Percentiles rank a stretch among this genome's conserved stretches.
Conservation (phyloP, 2,329 filamentous ascomycete species). For the Ramularia endophylla region DNA sequence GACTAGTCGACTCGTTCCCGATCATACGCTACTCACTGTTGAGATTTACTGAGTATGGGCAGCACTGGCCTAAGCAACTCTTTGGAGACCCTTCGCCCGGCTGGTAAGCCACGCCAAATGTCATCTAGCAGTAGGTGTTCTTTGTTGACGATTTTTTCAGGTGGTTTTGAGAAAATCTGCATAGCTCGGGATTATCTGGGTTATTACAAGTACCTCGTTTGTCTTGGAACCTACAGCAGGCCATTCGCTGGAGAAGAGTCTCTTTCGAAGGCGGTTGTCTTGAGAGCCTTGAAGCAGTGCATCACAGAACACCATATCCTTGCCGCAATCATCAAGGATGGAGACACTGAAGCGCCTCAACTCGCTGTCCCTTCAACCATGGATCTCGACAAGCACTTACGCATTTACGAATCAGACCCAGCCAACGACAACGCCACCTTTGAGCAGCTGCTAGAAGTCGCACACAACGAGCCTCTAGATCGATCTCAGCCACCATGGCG, state of each 20-base stretch:
- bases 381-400: slow-evolving; percentile 38
- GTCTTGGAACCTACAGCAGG: slow-evolving; percentile 32
- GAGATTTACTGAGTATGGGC: too few relatives aligned
- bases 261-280: slow-evolving; percentile 16
- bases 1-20: too few relatives aligned
- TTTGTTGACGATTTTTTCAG: background rate
- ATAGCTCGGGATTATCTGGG: slow-evolving; percentile 38
- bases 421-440: slow-evolving; percentile 6
- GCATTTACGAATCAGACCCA: slow-evolving; percentile 26
- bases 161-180: slow-evolving; percentile 32
- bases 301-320: slow-evolving; percentile 37
- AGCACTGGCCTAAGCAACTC: too few relatives aligned
- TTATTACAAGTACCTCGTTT: slow-evolving; percentile 36
- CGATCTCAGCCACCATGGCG: slow-evolving; percentile 38
- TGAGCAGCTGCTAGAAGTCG: slow-evolving; percentile 20
- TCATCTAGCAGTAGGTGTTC: too few relatives aligned
- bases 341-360: slow-evolving; percentile 34
- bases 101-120: too few relatives aligned
- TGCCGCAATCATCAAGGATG: slow-evolving; percentile 31
- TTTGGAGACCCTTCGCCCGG: too few relatives aligned
- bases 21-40: too few relatives aligned
- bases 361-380: slow-evolving; percentile 30
- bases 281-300: slow-evolving; percentile 35
- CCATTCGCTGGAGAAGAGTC: slow-evolving; percentile 11
- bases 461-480: slow-evolving; percentile 33